These are phyloP conservation scores for Pontederia paniculata DNA, from an alignment of 176 grass and related monocot species.

Conservation along the genomic window DNA sequence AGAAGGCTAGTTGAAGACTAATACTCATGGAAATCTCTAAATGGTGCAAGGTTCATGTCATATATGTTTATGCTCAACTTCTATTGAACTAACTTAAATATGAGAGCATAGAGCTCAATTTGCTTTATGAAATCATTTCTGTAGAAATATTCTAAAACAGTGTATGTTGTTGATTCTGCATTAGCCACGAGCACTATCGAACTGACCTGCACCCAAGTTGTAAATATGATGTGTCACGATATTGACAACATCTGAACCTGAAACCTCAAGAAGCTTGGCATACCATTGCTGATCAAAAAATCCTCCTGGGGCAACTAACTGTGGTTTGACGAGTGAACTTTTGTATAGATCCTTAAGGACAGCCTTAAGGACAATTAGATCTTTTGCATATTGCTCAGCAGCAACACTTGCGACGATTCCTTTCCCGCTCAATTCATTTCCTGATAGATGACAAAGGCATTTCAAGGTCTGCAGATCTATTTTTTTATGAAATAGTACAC, in stretches of 20 bases:
- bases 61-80: no score
- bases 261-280: slow-evolving; percentile 50
- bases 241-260: slow-evolving; percentile 42
- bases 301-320: slow-evolving; percentile 69
- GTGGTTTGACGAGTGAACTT: slow-evolving; percentile 29
- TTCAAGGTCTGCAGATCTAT: neutral
- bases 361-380: slow-evolving; percentile 47
- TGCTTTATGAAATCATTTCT: no score
- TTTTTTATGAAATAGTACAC: neutral
- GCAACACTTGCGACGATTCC: slow-evolving; percentile 49
- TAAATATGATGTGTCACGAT: slow-evolving; percentile 72
- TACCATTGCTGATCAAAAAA: slow-evolving; percentile 90
- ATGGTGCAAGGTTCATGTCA: no score
- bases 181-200: neutral
- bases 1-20: no score
- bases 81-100: no score
- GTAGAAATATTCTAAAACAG: no score
- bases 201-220: slow-evolving; percentile 72
- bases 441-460: slow-evolving; percentile 30
- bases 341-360: slow-evolving; percentile 43
- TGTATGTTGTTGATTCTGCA: no score
- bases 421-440: slow-evolving; percentile 68
- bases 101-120: no score
- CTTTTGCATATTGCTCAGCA: slow-evolving; percentile 51
- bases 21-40: no score